Evolutionary conservation across 345 rosid species (phyloP), one percentile per base, ranked within the genome.

Genomic region (Camelina neglecta): DNA sequence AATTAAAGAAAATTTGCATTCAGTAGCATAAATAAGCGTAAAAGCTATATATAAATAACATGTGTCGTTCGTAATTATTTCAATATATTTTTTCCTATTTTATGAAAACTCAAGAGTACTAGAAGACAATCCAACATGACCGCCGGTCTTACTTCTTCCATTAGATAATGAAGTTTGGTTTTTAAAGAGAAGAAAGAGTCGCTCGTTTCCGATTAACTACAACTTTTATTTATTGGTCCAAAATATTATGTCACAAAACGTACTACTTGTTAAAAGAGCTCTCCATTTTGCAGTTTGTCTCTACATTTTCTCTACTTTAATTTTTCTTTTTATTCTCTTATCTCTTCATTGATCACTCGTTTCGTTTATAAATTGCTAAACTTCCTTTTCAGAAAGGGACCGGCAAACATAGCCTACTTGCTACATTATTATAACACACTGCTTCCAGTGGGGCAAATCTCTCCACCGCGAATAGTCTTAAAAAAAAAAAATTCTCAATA

Each of bases 361-460:
- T 77, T 77, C 26, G 72, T 71, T 65, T 64, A 49, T 56, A 55
- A 65, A 77, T 48, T 64, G 61, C 8, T 67, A 49, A 48, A 65
- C 54, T 45, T 64, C 55, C 71, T 77, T 77, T 47, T 77, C 76
- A 49, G 76, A 77, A 77, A 77, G 49, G 47, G 81, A 77, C 76
- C 42, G 51, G 62, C 65, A 71, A 77, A 71, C 54, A 63, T 48
- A 51, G 67, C 41, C 72, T 65, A 71, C 67, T 48, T 71, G 76
- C 53, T 26, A 26, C 67, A 77, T 70, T 76, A 76, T 77, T 71
- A 49, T 71, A 57, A 58, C 66, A 70, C 45, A 76, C 58, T 71
- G 80, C 80, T 70, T 77, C 75, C 47, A 71, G 67, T 77, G 80
- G 80, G 80, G 65, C 76, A 71, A 71, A 55, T 55, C 75, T 8